Percentiles rank a stretch among this genome's conserved stretches.
phyloP scores from a whole-genome alignment of 2,329 filamentous ascomycete genomes.

The Chrysoporthe cubensis region DNA sequence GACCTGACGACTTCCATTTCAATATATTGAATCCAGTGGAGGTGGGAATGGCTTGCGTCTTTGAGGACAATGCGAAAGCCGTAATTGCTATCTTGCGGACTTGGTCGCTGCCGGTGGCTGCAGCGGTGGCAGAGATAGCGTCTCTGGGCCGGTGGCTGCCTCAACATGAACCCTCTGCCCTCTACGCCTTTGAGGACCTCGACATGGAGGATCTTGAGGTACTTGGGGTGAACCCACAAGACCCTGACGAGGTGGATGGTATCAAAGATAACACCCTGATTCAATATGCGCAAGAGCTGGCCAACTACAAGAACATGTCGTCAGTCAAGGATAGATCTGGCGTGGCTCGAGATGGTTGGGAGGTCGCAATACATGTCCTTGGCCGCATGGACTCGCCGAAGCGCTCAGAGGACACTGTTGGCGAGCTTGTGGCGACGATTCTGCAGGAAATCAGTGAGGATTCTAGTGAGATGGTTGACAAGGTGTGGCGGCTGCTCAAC shows the following conservation, averaged over 20 bases:
- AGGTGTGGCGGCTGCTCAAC: constrained; percentile 77
- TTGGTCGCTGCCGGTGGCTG: constrained; percentile 81
- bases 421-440: constrained; percentile 69
- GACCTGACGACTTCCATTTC: constrained; percentile 70
- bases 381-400: constrained; percentile 77
- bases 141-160: constrained; percentile 84
- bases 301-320: constrained; percentile 57
- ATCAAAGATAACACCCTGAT: constrained; percentile 80
- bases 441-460: constrained; percentile 66
- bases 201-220: constrained; percentile 86
- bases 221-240: constrained; percentile 66
- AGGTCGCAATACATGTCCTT: constrained; percentile 81
- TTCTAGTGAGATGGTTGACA: constrained; percentile 75
- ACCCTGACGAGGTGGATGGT: constrained; percentile 63
- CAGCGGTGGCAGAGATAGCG: constrained; percentile 81
- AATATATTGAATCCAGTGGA: constrained; percentile 78
- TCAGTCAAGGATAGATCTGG: constrained; percentile 37
- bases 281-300: constrained; percentile 72
- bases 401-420: constrained; percentile 73
- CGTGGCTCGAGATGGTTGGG: constrained; percentile 74
- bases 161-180: constrained; percentile 54
- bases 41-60: constrained; percentile 78
- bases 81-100: constrained; percentile 73
- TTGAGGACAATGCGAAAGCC: constrained; percentile 81
- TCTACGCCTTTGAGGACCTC: constrained; percentile 66